These are phyloP conservation scores for Mycena citricolor DNA, from an alignment of 1,284 basidiomycete genomes.

Conservation along the genomic window DNA sequence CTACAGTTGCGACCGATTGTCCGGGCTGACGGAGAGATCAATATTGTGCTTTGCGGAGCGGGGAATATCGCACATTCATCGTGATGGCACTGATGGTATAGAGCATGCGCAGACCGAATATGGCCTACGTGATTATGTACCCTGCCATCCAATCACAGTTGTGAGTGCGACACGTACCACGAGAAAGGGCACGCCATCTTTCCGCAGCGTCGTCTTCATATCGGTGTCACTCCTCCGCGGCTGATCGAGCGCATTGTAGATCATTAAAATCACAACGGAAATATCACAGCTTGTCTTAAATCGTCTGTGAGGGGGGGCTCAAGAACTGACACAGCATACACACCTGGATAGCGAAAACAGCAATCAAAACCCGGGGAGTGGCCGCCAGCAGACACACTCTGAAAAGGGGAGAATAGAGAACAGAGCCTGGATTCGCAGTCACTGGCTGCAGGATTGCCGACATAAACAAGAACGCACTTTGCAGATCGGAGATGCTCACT, in stretches of 20 bases:
- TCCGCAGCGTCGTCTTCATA: constrained; percentile 4
- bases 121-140: neutral
- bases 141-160: no score
- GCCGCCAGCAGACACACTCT: neutral
- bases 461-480: no score
- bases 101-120: neutral
- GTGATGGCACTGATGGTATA: constrained; percentile 4
- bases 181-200: constrained; percentile 8
- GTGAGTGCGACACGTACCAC: no score
- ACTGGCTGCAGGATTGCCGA: no score
- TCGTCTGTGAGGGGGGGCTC: neutral
- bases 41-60: neutral
- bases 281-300: constrained; percentile 9
- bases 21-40: constrained; percentile 1
- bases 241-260: constrained; percentile 10
- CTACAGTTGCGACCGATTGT: constrained; percentile 6
- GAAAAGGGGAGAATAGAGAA: no score
- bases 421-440: no score
- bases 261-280: constrained; percentile 1
- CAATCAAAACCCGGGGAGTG: constrained; percentile 5
- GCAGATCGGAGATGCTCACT: no score
- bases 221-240: constrained; percentile 5
- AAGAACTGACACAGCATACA: neutral
- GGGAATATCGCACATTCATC: neutral
- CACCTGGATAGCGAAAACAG: constrained; percentile 6